Evolutionary conservation across 2,329 filamentous ascomycete genomes (phyloP).

Genomic region (Xylariaceae sp.): DNA sequence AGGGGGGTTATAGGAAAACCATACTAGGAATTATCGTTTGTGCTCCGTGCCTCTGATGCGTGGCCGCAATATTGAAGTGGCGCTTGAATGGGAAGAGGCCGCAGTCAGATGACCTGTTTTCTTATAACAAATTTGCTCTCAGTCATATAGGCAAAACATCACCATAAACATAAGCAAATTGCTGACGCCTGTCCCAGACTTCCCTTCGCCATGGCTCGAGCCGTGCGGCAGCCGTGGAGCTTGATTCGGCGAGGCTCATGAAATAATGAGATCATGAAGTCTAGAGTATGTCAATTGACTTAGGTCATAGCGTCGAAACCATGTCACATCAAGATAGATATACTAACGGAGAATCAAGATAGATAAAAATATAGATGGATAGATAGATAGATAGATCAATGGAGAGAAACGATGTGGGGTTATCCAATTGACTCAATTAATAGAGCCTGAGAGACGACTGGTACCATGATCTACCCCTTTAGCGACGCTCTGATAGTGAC

Average conservation of each 20-base stretch:
- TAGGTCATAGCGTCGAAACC: constrained; percentile 27
- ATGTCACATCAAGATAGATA: constrained; percentile 30
- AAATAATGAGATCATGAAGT: constrained; percentile 22
- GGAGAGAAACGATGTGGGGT: constrained; percentile 22
- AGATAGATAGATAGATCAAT: constrained; percentile 15
- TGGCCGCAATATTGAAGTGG: constrained; percentile 18
- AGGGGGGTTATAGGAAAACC: constrained; percentile 10
- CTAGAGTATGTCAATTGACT: constrained; percentile 11
- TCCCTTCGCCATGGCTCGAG: constrained; percentile 22
- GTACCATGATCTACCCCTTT: constrained; percentile 11
- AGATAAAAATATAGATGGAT: no score
- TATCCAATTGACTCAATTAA: constrained; percentile 18
- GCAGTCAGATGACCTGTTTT: constrained; percentile 29
- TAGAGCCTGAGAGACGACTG: constrained; percentile 13
- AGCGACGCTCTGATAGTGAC: constrained; percentile 3
- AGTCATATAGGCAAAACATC: constrained; percentile 32
- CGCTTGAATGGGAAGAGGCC: constrained; percentile 27
- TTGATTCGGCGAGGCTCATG: constrained; percentile 22
- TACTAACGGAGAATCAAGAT: no score
- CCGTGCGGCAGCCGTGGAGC: constrained; percentile 19
- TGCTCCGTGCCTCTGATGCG: constrained; percentile 24
- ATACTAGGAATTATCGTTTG: constrained; percentile 7
- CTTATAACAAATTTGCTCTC: constrained; percentile 20
- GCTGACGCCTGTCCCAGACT: constrained; percentile 29
- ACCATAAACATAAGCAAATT: constrained; percentile 26